phyloP scores from a whole-genome alignment of 352 stramenopile species.

The Pythium sp. region DNA sequence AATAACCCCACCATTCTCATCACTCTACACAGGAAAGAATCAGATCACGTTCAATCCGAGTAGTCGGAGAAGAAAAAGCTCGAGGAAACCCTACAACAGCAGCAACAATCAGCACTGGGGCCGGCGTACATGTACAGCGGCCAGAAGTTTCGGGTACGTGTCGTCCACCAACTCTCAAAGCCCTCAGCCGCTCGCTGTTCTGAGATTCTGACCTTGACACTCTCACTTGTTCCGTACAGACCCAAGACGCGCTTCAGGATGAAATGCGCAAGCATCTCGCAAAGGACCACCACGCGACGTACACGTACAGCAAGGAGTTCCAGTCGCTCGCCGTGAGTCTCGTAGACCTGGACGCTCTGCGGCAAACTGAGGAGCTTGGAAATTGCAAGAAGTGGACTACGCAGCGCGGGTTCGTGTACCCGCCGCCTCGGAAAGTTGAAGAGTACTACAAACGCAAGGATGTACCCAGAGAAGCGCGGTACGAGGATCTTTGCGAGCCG shows the following conservation, averaged over 20 bases:
- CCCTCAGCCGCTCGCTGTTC: no score
- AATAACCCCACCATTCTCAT: no score
- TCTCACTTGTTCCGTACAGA: slow-evolving; percentile 26
- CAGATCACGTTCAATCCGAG: slow-evolving; percentile 24
- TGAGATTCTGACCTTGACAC: not conserved
- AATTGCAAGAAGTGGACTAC: slow-evolving; percentile 77
- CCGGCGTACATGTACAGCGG: slow-evolving; percentile 87
- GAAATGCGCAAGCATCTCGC: slow-evolving; percentile 62
- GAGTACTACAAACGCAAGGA: slow-evolving; percentile 78
- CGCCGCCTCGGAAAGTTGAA: slow-evolving; percentile 45
- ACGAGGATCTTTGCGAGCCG: slow-evolving; percentile 76
- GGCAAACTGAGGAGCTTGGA: slow-evolving; percentile 44
- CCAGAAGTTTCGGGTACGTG: slow-evolving; percentile 74
- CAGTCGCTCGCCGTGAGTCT: slow-evolving; percentile 82
- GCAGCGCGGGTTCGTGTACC: slow-evolving; percentile 86
- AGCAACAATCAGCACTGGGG: not conserved
- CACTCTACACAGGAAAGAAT: slow-evolving; percentile 24
- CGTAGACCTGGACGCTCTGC: slow-evolving; percentile 66
- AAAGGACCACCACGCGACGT: slow-evolving; percentile 60
- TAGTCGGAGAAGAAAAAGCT: slow-evolving; percentile 45
- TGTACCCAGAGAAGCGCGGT: slow-evolving; percentile 69
- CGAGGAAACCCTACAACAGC: slow-evolving; percentile 23
- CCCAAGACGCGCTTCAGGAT: slow-evolving; percentile 83
- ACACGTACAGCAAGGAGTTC: slow-evolving; percentile 88
- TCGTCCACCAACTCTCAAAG: not conserved